Base-by-base conservation (phyloP, 768 basidiomycete genomes). In the Mycena albidolilacea region DNA sequence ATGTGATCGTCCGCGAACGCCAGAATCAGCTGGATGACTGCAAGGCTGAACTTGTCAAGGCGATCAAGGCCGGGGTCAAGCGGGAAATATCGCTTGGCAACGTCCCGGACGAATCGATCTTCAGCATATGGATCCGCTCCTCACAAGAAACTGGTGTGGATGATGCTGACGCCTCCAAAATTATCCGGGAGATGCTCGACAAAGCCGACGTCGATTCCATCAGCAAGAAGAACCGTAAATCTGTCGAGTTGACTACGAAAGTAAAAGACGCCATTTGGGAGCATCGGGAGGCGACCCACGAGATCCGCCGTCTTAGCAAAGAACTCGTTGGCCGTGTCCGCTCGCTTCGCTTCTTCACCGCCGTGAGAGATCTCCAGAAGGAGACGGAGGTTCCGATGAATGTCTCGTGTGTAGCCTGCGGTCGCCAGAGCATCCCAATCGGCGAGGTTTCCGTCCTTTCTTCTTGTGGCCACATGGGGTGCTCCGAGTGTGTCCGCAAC, bases 381-480 rank as follows among this genome's bases (percentile, higher is more conserved):
- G 91, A 94, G 77, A 85, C 86, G 37, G 91, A 91, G 39, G 82
- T 82, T 12, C 90, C 91, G 10, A 86, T 90, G 19, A 82, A 84
- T 38, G 85, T 93, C 48, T 81, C 87, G 10, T 96, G 95, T 75
- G 91, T 92, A 6, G 80, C 80, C 48, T 96, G 95, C 76, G 84
- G 83, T 38, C 85, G 87, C 59, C 82, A 88, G 59, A 83, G 84
- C 69, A 81, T 94, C 46, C 90, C 90, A 2, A 86, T 92, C 74
- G 83, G 86, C 11, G 93, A 96, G 65, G 85, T 95, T 68, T 93
- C 95, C 23, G 92, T 98, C 5, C 86, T 97, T 43, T 97, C 96
- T 6, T 96, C 95, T 23, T 98, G 97, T 75, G 97, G 97, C 9
- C 97, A 98, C 80, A 91, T 90, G 78, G 96, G 97, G 4, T 97